These are phyloP conservation scores for Gossypium longicalyx DNA, from an alignment of 345 rosid genomes.

Conservation along the genomic window DNA sequence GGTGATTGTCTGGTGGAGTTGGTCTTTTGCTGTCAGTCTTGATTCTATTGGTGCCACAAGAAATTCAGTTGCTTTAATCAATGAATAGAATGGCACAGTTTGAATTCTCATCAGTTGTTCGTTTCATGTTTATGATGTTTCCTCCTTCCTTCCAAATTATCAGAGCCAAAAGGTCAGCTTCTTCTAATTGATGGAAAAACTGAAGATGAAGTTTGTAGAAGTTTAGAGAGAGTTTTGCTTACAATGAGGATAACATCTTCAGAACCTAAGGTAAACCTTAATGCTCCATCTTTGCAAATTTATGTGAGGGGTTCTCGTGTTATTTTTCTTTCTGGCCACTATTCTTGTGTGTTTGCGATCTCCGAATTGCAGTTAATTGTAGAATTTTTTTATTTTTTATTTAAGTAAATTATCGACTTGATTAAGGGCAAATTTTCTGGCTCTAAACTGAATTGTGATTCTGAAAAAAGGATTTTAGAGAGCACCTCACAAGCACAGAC, in stretches of 20 bases:
- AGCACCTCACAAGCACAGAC: neutral
- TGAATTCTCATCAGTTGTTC: neutral
- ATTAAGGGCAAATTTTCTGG: neutral
- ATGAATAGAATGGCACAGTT: neutral
- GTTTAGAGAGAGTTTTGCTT: constrained; percentile 91
- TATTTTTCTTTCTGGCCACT: neutral
- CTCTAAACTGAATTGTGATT: constrained; percentile 1
- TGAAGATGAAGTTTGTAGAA: constrained; percentile 74
- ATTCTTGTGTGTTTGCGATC: neutral
- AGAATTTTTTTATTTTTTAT: neutral
- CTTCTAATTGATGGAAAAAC: constrained; percentile 90
- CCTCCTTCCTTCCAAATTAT: neutral
- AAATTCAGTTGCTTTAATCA: neutral
- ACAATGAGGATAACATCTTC: constrained; percentile 91
- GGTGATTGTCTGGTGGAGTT: neutral
- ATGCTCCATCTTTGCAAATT: constrained; percentile 15
- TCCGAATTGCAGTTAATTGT: neutral
- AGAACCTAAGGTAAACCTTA: constrained; percentile 73
- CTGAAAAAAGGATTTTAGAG: neutral
- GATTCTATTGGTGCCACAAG: neutral
- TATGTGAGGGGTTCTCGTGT: neutral
- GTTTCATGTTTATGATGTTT: neutral
- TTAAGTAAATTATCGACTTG: neutral
- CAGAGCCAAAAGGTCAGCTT: constrained; percentile 99
- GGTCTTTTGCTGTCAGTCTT: neutral